Base-by-base conservation (phyloP, 306 rosid species). In the Trifolium subterraneum region DNA sequence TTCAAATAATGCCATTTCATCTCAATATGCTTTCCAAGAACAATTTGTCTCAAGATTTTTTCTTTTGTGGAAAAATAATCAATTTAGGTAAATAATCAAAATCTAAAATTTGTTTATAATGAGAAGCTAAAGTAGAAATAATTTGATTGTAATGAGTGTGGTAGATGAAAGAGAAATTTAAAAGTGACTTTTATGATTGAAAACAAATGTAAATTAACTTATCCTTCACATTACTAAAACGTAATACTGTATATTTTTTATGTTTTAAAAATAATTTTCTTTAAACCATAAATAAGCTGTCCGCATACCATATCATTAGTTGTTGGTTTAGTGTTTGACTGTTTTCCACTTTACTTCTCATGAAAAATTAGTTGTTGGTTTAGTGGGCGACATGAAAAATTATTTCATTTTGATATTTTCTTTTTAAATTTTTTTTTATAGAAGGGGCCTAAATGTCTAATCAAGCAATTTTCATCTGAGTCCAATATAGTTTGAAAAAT, bases 391-490 rank as follows among this genome's bases (percentile, higher is more conserved):
- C 47, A 47, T 67, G 15, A 45, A 31, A 39, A 56, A 35, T 4
- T 42, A 22, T 35, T 66, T 79, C 56, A 58, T 51, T 79, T 35
- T 47, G 14, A n/a, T 50, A n/a, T 56, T 73, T 70, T 67, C 16
- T 47, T 22, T 45, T 36, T 22, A 56, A 20, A 48, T 16, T 48
- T 27, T 64, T 5, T 10, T 44, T 44, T 14, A 4, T 29, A 11
- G 61, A 23, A 29, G 39, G 10, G 27, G 48, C 31, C 56, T 18
- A 64, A 62, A 9, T 19, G 50, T 31, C 64, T 14, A 55, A 68
- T 20, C 29, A 25, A 64, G 50, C 39, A 68, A 60, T 68, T 61
- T 74, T n/a, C 64, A 41, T 55, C 10, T 4, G 23, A 5, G 71
- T 70, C 56, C 54, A 45, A 27, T 42, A 66, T 56, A 47, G 33